Conservation (phyloP, 129 eudicot genomes). For the Silybum marianum region DNA sequence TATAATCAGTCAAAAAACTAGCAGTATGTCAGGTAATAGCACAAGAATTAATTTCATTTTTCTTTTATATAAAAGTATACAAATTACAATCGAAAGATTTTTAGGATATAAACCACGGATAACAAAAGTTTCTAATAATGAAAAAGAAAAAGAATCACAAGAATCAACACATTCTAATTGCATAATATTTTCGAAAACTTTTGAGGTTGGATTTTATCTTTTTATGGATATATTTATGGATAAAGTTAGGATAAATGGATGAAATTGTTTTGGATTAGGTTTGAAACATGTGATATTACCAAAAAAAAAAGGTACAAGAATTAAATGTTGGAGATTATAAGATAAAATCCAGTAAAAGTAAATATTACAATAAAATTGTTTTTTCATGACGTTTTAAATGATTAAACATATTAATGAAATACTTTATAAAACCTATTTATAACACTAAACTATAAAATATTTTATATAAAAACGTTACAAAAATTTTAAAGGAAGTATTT, state of each 20-base stretch:
- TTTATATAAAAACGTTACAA: too few relatives aligned
- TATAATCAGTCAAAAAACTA: not conserved
- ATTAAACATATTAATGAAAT: too few relatives aligned
- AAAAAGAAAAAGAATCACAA: slow-evolving; percentile 27
- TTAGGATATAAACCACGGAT: slow-evolving; percentile 6
- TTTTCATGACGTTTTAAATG: not conserved
- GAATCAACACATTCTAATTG: slow-evolving; percentile 24
- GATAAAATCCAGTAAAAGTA: not conserved
- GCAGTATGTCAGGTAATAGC: not conserved
- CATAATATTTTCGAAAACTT: not conserved
- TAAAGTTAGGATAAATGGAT: slow-evolving; percentile 39
- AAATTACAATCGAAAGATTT: not conserved
- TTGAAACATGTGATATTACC: slow-evolving; percentile 27
- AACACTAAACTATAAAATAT: too few relatives aligned
- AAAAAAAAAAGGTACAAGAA: slow-evolving; percentile 17
- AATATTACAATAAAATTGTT: not conserved
- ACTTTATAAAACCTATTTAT: too few relatives aligned
- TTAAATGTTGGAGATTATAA: slow-evolving; percentile 21
- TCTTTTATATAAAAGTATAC: not conserved
- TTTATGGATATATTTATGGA: slow-evolving; percentile 31
- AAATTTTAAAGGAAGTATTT: too few relatives aligned
- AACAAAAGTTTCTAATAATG: slow-evolving; percentile 2
- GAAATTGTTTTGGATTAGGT: slow-evolving; percentile 25
- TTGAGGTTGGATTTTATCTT: slow-evolving; percentile 10
- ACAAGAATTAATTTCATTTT: not conserved